phyloP scores from a whole-genome alignment of 1,139 yeast species.

The Schwanniomyces etchellsii region DNA sequence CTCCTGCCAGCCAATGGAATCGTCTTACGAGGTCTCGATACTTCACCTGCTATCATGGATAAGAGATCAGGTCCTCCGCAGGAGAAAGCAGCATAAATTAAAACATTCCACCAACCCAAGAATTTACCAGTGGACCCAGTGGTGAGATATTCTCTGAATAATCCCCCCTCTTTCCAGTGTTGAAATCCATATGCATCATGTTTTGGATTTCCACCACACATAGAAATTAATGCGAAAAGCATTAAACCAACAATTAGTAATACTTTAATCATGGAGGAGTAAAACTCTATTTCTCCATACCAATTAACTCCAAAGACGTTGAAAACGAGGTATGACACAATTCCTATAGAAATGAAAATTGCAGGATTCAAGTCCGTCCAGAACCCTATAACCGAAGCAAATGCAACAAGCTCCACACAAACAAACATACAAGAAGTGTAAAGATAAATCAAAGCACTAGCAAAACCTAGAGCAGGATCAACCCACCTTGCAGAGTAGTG shows the following conservation, averaged over 20 bases:
- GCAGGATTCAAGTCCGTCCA: constrained; percentile 15
- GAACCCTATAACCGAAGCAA: constrained; percentile 16
- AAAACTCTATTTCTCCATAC: constrained; percentile 22
- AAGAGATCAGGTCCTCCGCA: constrained; percentile 19
- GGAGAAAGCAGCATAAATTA: constrained; percentile 20
- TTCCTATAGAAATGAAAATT: constrained; percentile 13
- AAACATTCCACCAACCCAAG: constrained; percentile 18
- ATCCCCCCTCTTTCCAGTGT: constrained; percentile 60
- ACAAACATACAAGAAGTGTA: constrained; percentile 35
- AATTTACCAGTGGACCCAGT: constrained; percentile 21
- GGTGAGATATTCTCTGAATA: constrained; percentile 45
- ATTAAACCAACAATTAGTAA: constrained; percentile 28
- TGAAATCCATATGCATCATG: constrained; percentile 26
- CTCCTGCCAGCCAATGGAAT: constrained; percentile 30
- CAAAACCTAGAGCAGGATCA: constrained; percentile 19
- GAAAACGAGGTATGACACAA: constrained; percentile 12
- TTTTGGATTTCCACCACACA: constrained; percentile 23
- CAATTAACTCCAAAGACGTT: constrained; percentile 18
- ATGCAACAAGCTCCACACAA: constrained; percentile 19
- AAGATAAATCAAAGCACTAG: constrained; percentile 28
- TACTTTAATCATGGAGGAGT: constrained; percentile 25
- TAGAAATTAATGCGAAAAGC: constrained; percentile 23
- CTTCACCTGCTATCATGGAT: constrained; percentile 30
- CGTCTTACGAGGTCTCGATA: constrained; percentile 25
- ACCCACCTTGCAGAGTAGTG: constrained; percentile 16